These are phyloP conservation scores for Huntiella savannae DNA, from an alignment of 2,329 filamentous ascomycete species.

Conservation along the genomic window DNA sequence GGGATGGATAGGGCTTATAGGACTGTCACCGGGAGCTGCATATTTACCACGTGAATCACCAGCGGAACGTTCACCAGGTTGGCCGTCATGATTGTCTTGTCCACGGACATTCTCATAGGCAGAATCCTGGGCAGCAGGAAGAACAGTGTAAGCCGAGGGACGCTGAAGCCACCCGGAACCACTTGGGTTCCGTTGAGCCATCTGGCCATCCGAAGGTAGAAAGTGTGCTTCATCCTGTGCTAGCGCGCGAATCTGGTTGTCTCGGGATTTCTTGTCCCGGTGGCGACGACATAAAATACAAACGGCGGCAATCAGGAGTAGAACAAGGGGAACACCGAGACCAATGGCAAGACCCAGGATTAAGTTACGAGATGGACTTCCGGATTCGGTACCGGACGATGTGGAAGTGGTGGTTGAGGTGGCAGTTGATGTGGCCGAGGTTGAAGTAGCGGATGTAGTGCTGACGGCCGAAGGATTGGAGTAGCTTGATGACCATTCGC, in stretches of 20 bases:
- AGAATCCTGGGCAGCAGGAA: constrained; percentile 12
- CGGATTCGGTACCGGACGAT: no score
- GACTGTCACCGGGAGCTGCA: constrained; percentile 3
- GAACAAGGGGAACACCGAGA: constrained; percentile 35
- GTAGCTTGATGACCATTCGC: constrained; percentile 33
- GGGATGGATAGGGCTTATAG: constrained; percentile 27
- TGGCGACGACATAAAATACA: constrained; percentile 26
- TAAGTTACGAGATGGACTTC: constrained; percentile 16
- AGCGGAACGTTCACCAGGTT: constrained; percentile 12
- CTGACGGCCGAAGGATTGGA: constrained; percentile 13
- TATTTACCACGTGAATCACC: constrained; percentile 14
- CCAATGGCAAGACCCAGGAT: constrained; percentile 48
- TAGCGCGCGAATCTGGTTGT: constrained; percentile 29
- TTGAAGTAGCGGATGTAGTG: neutral
- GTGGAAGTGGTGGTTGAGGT: constrained; percentile 1
- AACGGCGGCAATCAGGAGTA: constrained; percentile 27
- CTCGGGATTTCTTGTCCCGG: constrained; percentile 20
- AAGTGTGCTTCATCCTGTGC: constrained; percentile 31
- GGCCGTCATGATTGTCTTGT: constrained; percentile 17
- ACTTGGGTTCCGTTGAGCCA: constrained; percentile 20
- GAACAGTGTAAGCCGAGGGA: constrained; percentile 5
- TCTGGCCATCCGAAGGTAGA: constrained; percentile 16
- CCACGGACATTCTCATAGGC: constrained; percentile 26
- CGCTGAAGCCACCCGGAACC: constrained; percentile 17
- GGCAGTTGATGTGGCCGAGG: neutral